phyloP scores from a whole-genome alignment of 169 alveolate species.

The Eimeria falciformis region DNA sequence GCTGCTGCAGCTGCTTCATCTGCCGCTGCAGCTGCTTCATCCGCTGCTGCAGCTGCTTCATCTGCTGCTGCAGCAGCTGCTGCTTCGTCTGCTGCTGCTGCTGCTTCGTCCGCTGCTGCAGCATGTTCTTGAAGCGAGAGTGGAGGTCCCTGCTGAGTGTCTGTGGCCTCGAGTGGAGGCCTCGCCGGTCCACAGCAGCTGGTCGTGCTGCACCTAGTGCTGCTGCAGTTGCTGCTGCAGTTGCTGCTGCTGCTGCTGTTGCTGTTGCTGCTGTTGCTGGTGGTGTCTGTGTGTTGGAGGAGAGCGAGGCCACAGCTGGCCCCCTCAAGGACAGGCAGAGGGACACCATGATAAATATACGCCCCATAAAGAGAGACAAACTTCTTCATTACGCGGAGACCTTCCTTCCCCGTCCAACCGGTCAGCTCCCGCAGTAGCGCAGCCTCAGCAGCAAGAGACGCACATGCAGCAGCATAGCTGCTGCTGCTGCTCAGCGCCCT shows the following conservation, averaged over 20 bases:
- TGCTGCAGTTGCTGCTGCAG: neutral
- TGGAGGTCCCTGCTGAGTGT: neutral
- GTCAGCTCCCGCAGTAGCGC: slow-evolving; percentile 71
- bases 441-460: slow-evolving; percentile 38
- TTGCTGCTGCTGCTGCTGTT: neutral
- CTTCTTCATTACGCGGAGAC: slow-evolving; percentile 72
- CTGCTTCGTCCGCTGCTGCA: neutral
- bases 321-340: slow-evolving; percentile 23
- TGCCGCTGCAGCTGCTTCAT: neutral
- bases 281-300: neutral
- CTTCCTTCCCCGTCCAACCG: slow-evolving; percentile 66
- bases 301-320: neutral
- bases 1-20: neutral
- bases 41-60: neutral
- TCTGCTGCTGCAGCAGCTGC: neutral
- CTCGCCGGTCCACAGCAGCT: neutral
- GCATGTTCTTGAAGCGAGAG: neutral
- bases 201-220: neutral
- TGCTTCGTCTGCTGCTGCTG: neutral
- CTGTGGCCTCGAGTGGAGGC: neutral
- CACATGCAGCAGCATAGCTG: slow-evolving; percentile 27
- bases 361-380: slow-evolving; percentile 66
- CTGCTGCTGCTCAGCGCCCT: slow-evolving; percentile 37
- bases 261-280: slow-evolving; percentile 35
- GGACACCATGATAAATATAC: slow-evolving; percentile 48